Evolutionary conservation across 2,329 filamentous ascomycete species (phyloP).

Genomic region (Pestalotiopsis sp.): DNA sequence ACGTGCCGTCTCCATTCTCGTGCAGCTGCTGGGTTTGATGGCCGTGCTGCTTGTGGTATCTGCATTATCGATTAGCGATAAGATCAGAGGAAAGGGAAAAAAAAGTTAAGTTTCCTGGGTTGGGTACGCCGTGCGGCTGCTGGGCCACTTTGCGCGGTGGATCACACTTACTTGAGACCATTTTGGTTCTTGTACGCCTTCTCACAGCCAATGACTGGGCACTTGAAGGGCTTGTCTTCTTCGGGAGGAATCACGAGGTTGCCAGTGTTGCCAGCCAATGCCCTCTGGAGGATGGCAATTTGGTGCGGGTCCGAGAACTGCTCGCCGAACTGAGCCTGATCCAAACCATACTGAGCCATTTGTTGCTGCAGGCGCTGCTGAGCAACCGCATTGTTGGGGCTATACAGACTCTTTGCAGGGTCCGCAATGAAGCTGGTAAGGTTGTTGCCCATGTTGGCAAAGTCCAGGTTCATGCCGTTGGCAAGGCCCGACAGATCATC

Average conservation of each 20-base stretch:
- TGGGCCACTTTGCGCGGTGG: conserved; percentile 15
- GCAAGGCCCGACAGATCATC: conserved; percentile 69
- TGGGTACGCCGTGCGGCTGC: neutral
- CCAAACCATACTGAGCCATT: conserved; percentile 73
- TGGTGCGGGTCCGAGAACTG: conserved; percentile 72
- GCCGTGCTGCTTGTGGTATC: conserved; percentile 79
- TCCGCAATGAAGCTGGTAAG: conserved; percentile 77
- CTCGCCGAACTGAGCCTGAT: conserved; percentile 73
- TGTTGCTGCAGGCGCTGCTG: conserved; percentile 69
- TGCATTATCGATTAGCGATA: conserved; percentile 37
- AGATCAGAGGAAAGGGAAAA: neutral
- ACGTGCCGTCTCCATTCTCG: conserved; percentile 95
- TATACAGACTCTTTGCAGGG: conserved; percentile 91
- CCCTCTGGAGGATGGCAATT: conserved; percentile 53
- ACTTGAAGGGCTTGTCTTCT: conserved; percentile 97
- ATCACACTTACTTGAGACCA: conserved; percentile 79
- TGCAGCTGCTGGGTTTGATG: conserved; percentile 97
- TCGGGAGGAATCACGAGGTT: conserved; percentile 73
- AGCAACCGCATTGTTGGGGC: conserved; percentile 74
- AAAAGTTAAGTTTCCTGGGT: neutral
- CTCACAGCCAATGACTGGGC: conserved; percentile 96
- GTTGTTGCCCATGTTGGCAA: conserved; percentile 53
- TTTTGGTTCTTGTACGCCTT: conserved; percentile 99
- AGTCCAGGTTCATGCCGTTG: conserved; percentile 61
- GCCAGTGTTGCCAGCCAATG: conserved; percentile 43